A percentile compares a stretch with the other conserved stretches of the same genome.
phyloP scores from a whole-genome alignment of 2,329 filamentous ascomycete genomes.

The Penicillium sp. region DNA sequence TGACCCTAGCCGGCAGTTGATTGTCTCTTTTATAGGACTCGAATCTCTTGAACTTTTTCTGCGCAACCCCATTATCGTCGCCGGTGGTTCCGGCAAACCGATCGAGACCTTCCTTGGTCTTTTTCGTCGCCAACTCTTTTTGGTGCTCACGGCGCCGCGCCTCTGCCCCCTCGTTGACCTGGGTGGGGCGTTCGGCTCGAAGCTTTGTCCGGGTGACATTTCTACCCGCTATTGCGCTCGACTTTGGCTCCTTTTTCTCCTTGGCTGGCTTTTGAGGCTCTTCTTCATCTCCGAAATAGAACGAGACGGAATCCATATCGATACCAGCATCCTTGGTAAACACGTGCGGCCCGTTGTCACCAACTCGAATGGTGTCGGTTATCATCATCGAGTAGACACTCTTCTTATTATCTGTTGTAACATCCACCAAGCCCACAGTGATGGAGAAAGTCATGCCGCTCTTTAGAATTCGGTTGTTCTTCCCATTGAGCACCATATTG shows the following conservation, averaged over 20 bases:
- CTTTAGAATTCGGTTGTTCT: conserved; percentile 81
- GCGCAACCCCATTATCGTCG: conserved; percentile 84
- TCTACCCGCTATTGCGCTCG: conserved; percentile 87
- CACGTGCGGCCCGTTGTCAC: conserved; percentile 68
- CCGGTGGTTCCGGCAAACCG: conserved; percentile 85
- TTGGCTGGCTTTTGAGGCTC: conserved; percentile 78
- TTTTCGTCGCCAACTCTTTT: conserved; percentile 84
- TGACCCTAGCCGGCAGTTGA: conserved; percentile 81
- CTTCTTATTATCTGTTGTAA: conserved; percentile 89
- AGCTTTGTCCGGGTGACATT: conserved; percentile 95
- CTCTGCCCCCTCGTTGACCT: conserved; percentile 88
- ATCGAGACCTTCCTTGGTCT: conserved; percentile 84
- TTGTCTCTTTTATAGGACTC: conserved; percentile 99
- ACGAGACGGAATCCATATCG: conserved; percentile 91
- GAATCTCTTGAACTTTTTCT: conserved; percentile 98
- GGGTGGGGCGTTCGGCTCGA: conserved; percentile 85
- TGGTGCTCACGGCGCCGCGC: conserved; percentile 88
- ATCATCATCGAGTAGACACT: conserved; percentile 87
- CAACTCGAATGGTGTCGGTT: conserved; percentile 91
- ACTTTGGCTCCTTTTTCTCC: conserved; percentile 79
- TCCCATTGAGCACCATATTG: conserved; percentile 82
- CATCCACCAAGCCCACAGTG: conserved; percentile 85
- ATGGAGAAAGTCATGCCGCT: conserved; percentile 97
- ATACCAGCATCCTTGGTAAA: conserved; percentile 94
- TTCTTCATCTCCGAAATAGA: conserved; percentile 98